Base-by-base conservation (phyloP, 2,329 filamentous ascomycete genomes). In the Exophiala viscosa region DNA sequence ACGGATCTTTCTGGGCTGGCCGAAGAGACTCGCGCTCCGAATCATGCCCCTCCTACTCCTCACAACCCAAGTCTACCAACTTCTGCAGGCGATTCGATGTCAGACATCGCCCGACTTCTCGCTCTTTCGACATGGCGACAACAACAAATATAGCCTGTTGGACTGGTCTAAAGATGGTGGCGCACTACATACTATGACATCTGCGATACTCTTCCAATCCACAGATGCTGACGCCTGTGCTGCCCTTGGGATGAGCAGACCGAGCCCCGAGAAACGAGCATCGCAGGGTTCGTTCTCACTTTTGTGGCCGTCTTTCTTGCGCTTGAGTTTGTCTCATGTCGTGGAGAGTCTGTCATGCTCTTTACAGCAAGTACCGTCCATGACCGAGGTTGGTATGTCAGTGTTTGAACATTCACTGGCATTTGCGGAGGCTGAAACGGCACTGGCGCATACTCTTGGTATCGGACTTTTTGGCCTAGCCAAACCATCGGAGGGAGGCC, bases 381-480 rank as follows among this genome's bases (percentile, higher is more conserved):
- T 87, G 58, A 86, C 88, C 0, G 93, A 97, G 71, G 95, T 90
- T 1, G 91, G 90, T 14, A 96, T 97, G 88, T 96, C 91, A 0
- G 81, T 96, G 2, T 96, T 97, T 64, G 93, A 99, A 67, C 91
- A 96, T 66, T 96, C 91, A 0, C 77, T 99, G 7, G 92, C 92
- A 2, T 99, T 97, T 72, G 90, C 92, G 9, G 93, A 99, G 70
- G 92, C 92, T 7, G 93, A 99, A 68, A 86, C 88, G 28, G 87
- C 91, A 59, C 85, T 96, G 41, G 85, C 85, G 62, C 88, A 85
- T 60, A 87, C 90, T 45, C 80, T 96, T 11, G 86, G 86, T 10
- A 82, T 90, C 69, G 83, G 85, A 0, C 63, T 83, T 1, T 86
- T 88, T 63, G 76, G 79, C 18, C 65, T 74, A 59, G 66, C 78